These are phyloP conservation scores for Cephaloascus albidus DNA, from an alignment of 805 yeast genomes.

Conservation along the genomic window DNA sequence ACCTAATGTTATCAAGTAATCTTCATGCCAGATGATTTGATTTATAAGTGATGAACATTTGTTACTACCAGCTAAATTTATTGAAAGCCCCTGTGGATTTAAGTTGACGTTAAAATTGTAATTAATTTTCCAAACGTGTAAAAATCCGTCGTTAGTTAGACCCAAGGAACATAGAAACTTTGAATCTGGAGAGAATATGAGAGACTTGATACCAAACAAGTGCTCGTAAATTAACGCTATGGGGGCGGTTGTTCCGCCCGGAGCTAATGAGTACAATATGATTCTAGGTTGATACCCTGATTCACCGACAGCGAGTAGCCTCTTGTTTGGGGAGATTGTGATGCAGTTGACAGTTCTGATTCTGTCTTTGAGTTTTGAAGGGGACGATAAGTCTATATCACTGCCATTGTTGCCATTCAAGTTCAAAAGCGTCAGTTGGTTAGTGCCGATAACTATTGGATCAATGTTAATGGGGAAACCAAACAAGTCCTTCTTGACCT, in stretches of 20 bases:
- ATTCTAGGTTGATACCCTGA: conserved; percentile 62
- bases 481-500: conserved; percentile 16
- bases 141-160: conserved; percentile 56
- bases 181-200: conserved; percentile 54
- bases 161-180: conserved; percentile 52
- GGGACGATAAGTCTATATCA: conserved; percentile 4
- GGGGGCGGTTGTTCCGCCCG: conserved; percentile 37
- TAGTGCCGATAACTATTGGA: conserved; percentile 14
- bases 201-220: conserved; percentile 48
- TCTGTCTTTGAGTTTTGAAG: conserved; percentile 18
- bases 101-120: conserved; percentile 3
- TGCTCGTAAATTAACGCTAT: conserved; percentile 51
- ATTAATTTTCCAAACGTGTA: conserved; percentile 48
- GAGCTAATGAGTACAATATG: conserved; percentile 47
- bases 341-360: conserved; percentile 47
- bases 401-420: conserved; percentile 7
- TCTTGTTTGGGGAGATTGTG: conserved; percentile 47
- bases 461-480: conserved; percentile 23
- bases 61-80: conserved; percentile 39
- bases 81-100: conserved; percentile 5
- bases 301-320: conserved; percentile 60
- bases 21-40: conserved; percentile 47
- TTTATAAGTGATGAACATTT: conserved; percentile 53
- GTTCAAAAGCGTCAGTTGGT: conserved; percentile 4
- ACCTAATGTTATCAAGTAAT: conserved; percentile 46